Evolutionary conservation across 257 asterid species (phyloP).

Genomic region (Rubia yunnanensis): DNA sequence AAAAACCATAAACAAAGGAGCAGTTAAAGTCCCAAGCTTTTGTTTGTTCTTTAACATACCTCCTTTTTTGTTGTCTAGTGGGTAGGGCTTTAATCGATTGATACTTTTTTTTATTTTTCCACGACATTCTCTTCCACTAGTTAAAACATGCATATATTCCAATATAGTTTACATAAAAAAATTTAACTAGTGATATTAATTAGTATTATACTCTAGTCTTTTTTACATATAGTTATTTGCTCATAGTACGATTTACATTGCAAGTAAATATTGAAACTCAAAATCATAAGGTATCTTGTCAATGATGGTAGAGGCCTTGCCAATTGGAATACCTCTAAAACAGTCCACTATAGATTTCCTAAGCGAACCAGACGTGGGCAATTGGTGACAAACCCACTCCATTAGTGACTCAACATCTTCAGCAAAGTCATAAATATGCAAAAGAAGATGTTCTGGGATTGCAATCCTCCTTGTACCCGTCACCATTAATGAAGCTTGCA

Average conservation of each 20-base stretch:
- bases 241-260: background rate
- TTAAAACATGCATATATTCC: too few relatives aligned
- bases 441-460: slow-evolving; percentile 65
- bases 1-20: too few relatives aligned
- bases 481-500: slow-evolving; percentile 74
- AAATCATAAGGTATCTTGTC: slow-evolving; percentile 76
- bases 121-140: too few relatives aligned
- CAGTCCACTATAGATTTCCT: slow-evolving; percentile 74
- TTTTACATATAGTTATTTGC: too few relatives aligned
- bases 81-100: too few relatives aligned
- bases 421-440: slow-evolving; percentile 57
- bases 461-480: slow-evolving; percentile 43
- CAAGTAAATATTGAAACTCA: slow-evolving; percentile 70
- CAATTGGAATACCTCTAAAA: slow-evolving; percentile 34
- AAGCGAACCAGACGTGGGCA: slow-evolving; percentile 66
- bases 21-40: too few relatives aligned
- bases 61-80: too few relatives aligned
- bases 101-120: too few relatives aligned
- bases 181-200: too few relatives aligned
- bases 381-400: slow-evolving; percentile 73
- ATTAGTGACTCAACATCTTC: slow-evolving; percentile 43
- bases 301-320: slow-evolving; percentile 36
- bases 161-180: too few relatives aligned
- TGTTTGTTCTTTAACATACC: too few relatives aligned
- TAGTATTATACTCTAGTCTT: too few relatives aligned